Conservation (phyloP, 495 filamentous ascomycete genomes). For the Annulohypoxylon maeteangense region DNA sequence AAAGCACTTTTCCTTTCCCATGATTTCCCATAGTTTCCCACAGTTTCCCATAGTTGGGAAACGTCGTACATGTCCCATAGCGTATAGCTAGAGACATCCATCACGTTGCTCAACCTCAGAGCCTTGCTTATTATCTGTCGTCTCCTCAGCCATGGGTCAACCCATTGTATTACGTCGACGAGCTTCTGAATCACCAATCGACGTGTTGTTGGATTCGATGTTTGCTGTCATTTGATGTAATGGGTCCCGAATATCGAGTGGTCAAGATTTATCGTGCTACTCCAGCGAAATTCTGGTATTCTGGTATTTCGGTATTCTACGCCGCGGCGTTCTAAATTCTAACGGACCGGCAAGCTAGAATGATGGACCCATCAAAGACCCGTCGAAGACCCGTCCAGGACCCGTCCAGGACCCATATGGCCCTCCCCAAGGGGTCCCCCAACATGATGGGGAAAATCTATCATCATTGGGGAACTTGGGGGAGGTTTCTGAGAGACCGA, state of each 20-base stretch:
- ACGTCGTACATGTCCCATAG: conserved; percentile 8
- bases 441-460: background rate
- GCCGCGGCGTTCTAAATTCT: no score
- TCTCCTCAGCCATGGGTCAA: conserved; percentile 1
- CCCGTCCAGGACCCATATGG: background rate
- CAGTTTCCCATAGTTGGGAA: background rate
- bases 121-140: conserved; percentile 4
- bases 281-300: conserved; percentile 1
- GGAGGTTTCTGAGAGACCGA: conserved; percentile 7
- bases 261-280: conserved; percentile 18
- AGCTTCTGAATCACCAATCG: background rate
- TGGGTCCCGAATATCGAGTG: background rate
- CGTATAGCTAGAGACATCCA: background rate
- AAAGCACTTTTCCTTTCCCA: background rate
- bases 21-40: background rate
- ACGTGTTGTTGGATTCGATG: conserved; percentile 11
- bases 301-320: background rate
- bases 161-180: conserved; percentile 7
- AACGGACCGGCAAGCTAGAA: background rate
- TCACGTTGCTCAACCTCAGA: conserved; percentile 6
- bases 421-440: background rate
- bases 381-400: background rate
- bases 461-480: background rate
- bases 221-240: conserved; percentile 5
- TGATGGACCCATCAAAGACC: background rate